These are phyloP conservation scores for Mortierella sp. DNA, from an alignment of 371 early-diverging fungal genomes.

Conservation along the genomic window DNA sequence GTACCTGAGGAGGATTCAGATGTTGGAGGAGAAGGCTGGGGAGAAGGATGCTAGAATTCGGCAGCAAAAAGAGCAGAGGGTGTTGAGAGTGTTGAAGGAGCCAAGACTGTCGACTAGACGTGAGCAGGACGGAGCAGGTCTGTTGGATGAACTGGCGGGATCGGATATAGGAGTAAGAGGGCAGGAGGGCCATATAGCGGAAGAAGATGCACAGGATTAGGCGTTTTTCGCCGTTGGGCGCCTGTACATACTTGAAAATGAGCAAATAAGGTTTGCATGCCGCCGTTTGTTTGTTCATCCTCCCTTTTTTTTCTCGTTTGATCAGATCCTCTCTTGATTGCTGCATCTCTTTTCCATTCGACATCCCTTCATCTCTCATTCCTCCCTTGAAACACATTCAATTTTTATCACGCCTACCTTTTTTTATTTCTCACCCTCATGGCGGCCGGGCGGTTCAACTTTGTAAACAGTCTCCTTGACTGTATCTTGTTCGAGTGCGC, in stretches of 20 bases:
- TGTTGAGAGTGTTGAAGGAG: neutral
- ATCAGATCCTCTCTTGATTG: neutral
- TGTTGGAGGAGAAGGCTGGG: neutral
- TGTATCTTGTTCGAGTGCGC: constrained; percentile 1
- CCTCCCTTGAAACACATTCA: neutral
- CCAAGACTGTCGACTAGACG: neutral
- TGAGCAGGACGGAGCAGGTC: no score
- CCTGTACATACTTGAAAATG: no score
- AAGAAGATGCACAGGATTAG: no score
- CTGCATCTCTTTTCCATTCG: neutral
- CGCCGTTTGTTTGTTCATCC: neutral
- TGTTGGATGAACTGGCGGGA: neutral
- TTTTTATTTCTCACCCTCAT: neutral
- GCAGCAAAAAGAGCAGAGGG: neutral
- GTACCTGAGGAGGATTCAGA: neutral
- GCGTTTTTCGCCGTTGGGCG: no score
- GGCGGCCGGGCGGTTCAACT: neutral
- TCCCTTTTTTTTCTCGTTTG: neutral
- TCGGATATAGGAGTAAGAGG: neutral
- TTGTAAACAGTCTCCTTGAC: neutral
- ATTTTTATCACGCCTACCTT: neutral
- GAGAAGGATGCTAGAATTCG: neutral
- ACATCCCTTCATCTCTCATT: neutral
- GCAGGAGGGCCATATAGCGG: no score
- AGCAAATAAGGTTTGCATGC: neutral